These are phyloP conservation scores for Sanghuangporus sanghuang DNA, from an alignment of 1,284 basidiomycete genomes.

Conservation along the genomic window DNA sequence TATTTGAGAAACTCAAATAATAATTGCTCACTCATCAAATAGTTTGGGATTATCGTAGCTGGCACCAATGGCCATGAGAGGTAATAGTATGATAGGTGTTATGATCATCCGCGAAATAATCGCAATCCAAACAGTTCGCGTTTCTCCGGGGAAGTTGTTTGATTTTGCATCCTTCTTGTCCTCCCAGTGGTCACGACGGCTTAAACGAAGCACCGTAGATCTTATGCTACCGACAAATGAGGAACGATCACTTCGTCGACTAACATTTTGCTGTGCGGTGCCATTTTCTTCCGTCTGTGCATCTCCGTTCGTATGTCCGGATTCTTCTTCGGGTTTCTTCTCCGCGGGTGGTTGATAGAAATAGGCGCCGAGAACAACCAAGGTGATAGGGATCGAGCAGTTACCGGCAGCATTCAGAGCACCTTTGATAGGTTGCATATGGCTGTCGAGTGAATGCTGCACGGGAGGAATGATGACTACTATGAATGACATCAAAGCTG, in stretches of 20 bases:
- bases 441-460: slow-evolving; percentile 61
- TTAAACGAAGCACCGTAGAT: slow-evolving; percentile 32
- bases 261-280: slow-evolving; percentile 23
- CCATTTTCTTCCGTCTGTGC: slow-evolving; percentile 15
- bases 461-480: slow-evolving; percentile 78
- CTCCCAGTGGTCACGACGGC: slow-evolving; percentile 15
- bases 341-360: slow-evolving; percentile 51
- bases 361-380: slow-evolving; percentile 91
- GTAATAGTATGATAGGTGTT: slow-evolving; percentile 74
- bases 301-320: background rate
- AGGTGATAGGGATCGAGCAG: slow-evolving; percentile 85
- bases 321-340: background rate
- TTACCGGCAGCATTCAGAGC: slow-evolving; percentile 70
- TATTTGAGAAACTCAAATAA: slow-evolving; percentile 12
- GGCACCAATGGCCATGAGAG: slow-evolving; percentile 63
- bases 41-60: slow-evolving; percentile 57
- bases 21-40: slow-evolving; percentile 63
- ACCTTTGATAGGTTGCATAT: slow-evolving; percentile 65
- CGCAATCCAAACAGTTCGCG: slow-evolving; percentile 75
- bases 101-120: slow-evolving; percentile 82
- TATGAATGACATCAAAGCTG: slow-evolving; percentile 71
- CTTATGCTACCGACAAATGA: slow-evolving; percentile 35
- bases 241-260: slow-evolving; percentile 9
- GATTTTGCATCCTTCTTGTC: slow-evolving; percentile 1
- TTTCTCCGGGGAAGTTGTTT: slow-evolving; percentile 55